Evolutionary conservation across 1,139 yeast species (phyloP).

Genomic region (Debaryomycetaceae sp.): DNA sequence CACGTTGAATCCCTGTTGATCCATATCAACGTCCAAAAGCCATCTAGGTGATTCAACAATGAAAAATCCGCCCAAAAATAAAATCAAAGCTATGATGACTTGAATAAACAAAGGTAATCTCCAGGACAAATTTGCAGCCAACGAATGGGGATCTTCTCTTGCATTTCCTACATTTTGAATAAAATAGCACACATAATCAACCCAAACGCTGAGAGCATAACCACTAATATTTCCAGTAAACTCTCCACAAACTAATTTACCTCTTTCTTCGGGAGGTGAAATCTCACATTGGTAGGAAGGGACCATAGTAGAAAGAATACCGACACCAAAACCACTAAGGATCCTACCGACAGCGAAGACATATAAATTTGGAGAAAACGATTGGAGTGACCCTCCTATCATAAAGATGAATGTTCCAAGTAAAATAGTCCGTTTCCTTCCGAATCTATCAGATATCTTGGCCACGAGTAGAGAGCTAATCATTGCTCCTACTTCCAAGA

Average conservation of each 20-base stretch:
- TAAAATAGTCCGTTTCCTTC: slow-evolving; percentile 48
- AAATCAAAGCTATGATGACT: slow-evolving; percentile 41
- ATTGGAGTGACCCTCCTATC: slow-evolving; percentile 49
- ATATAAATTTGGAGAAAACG: slow-evolving; percentile 40
- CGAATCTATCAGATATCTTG: slow-evolving; percentile 41
- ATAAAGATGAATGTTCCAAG: slow-evolving; percentile 48
- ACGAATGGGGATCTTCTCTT: slow-evolving; percentile 30
- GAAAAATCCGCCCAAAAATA: slow-evolving; percentile 50
- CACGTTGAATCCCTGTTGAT: slow-evolving; percentile 61
- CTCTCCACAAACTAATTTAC: slow-evolving; percentile 52
- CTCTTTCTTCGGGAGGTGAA: slow-evolving; percentile 53
- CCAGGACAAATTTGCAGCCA: slow-evolving; percentile 50
- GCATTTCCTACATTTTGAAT: slow-evolving; percentile 43
- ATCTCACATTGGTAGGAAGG: slow-evolving; percentile 57
- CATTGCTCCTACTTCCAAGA: slow-evolving; percentile 53
- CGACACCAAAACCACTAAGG: slow-evolving; percentile 52
- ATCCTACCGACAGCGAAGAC: slow-evolving; percentile 49
- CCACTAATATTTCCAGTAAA: slow-evolving; percentile 54
- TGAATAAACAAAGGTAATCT: slow-evolving; percentile 50
- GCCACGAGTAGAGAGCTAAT: slow-evolving; percentile 47
- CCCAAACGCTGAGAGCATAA: slow-evolving; percentile 53
- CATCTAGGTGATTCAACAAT: slow-evolving; percentile 57
- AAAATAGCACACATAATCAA: slow-evolving; percentile 50
- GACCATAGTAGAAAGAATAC: slow-evolving; percentile 49
- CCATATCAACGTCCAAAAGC: slow-evolving; percentile 49